phyloP scores from a whole-genome alignment of 2,329 filamentous ascomycete species.

The Lachnum nothofagi region DNA sequence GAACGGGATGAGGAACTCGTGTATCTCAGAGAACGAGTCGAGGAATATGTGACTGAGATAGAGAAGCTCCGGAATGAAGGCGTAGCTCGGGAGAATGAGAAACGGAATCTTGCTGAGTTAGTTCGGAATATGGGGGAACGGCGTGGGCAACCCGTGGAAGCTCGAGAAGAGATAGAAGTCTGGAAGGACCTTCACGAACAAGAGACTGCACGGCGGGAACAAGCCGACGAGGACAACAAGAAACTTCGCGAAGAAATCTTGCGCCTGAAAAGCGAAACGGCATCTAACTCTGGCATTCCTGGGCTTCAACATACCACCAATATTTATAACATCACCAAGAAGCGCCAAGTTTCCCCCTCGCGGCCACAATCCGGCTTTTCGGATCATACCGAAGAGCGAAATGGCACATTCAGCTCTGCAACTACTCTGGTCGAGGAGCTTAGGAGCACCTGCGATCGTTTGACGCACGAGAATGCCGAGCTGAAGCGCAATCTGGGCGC shows the following conservation, averaged over 20 bases:
- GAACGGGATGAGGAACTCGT: slow-evolving; percentile 81
- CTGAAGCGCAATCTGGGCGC: slow-evolving; percentile 87
- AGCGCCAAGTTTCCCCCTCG: slow-evolving; percentile 42
- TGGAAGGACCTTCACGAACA: slow-evolving; percentile 94
- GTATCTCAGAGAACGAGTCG: slow-evolving; percentile 78
- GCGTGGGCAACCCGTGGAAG: slow-evolving; percentile 41
- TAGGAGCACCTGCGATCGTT: slow-evolving; percentile 61
- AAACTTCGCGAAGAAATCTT: slow-evolving; percentile 79
- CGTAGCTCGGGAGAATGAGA: slow-evolving; percentile 75
- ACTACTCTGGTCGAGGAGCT: slow-evolving; percentile 74
- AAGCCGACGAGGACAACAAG: slow-evolving; percentile 83
- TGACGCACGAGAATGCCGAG: slow-evolving; percentile 89
- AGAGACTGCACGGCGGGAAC: slow-evolving; percentile 81
- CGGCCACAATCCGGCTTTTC: slow-evolving; percentile 46
- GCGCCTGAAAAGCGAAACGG: slow-evolving; percentile 59
- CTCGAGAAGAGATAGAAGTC: slow-evolving; percentile 68
- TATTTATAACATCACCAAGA: slow-evolving; percentile 60
- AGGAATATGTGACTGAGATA: slow-evolving; percentile 77
- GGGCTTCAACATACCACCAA: slow-evolving; percentile 56
- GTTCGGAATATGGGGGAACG: slow-evolving; percentile 60
- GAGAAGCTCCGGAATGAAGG: slow-evolving; percentile 76
- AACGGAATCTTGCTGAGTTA: slow-evolving; percentile 77
- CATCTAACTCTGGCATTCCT: slow-evolving; percentile 30
- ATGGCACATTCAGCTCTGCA: slow-evolving; percentile 51
- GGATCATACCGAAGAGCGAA: slow-evolving; percentile 41